Evolutionary conservation across 73 alveolate genomes (phyloP), one percentile per base, ranked within the genome.

Genomic region (Loxodes magnus): DNA sequence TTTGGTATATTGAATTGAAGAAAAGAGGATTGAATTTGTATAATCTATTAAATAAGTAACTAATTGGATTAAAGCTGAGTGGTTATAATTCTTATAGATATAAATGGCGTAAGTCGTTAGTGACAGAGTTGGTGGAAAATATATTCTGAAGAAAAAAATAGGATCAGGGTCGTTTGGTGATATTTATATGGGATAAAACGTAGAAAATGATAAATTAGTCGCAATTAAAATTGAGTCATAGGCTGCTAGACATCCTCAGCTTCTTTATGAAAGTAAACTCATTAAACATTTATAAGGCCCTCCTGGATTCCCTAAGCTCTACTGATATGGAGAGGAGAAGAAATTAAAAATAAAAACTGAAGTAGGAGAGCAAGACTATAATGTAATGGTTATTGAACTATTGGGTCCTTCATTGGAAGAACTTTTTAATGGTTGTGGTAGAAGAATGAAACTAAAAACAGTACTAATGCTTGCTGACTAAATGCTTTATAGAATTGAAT

Each of bases 151-250:
- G 37, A 77, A 75, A 37, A 78, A 76, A 53, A 68, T 79, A 29
- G 97, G 94, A 3, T 68, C 81, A 43, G 96, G 96, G 9, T 76
- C 94, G 16, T 82, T 90, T 63, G 96, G 96, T 17, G 85, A 75
- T 17, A 90, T 85, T 43, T 90, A 73, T 52, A 56, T 87, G 39
- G 96, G 90, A 25, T 64, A 52, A 52, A 82, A 74, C 28, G 78
- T 74, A 52, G 30, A 77, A 48, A 64, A 87, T 10, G 75, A 79
- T 23, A 54, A 59, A 35, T 64, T 56, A 46, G 93, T 79, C 0
- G 88, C 88, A 5, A 74, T 79, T 29, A 79, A 79, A 43, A 60
- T 79, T 9, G 93, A 72, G 60, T 51, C 34, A 35, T 56, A 67
- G 19, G 66, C 64, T 43, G 30, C 66, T 27, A 51, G 25, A 37